These are phyloP conservation scores for Medicago arabica DNA, from an alignment of 306 rosid species.

Conservation along the genomic window DNA sequence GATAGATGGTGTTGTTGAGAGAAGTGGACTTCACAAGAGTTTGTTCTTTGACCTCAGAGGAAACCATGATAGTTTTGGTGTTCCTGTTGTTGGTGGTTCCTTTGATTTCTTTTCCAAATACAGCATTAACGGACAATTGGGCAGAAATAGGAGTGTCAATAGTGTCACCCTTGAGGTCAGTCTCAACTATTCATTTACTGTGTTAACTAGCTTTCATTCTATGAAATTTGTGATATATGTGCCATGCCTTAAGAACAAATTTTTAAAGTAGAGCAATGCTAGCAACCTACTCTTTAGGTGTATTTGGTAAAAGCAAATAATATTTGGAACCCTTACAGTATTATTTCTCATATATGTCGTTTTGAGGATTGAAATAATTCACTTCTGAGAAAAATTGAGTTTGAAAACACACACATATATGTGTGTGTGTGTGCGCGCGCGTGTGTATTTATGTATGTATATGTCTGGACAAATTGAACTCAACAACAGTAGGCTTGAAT, in stretches of 20 bases:
- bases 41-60: conserved; percentile 86
- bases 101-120: conserved; percentile 83
- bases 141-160: conserved; percentile 60
- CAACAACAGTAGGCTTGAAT: conserved; percentile 10
- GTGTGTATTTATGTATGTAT: neutral
- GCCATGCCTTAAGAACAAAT: conserved; percentile 5
- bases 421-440: too few relatives aligned
- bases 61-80: conserved; percentile 91
- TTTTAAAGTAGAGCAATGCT: conserved; percentile 6
- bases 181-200: conserved; percentile 20
- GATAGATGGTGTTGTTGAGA: conserved; percentile 69
- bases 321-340: neutral
- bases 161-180: conserved; percentile 87
- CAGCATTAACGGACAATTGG: conserved; percentile 81
- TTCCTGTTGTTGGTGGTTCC: conserved; percentile 71
- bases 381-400: conserved; percentile 14
- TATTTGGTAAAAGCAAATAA: neutral
- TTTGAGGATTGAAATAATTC: conserved; percentile 12
- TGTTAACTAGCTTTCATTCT: conserved; percentile 20
- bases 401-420: neutral
- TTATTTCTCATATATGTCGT: conserved; percentile 23
- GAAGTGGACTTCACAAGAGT: conserved; percentile 69
- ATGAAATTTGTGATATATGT: conserved; percentile 14
- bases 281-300: conserved; percentile 8
- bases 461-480: conserved; percentile 20